These are phyloP conservation scores for Achlya hypogyna DNA, from an alignment of 352 stramenopile genomes.

Conservation along the genomic window DNA sequence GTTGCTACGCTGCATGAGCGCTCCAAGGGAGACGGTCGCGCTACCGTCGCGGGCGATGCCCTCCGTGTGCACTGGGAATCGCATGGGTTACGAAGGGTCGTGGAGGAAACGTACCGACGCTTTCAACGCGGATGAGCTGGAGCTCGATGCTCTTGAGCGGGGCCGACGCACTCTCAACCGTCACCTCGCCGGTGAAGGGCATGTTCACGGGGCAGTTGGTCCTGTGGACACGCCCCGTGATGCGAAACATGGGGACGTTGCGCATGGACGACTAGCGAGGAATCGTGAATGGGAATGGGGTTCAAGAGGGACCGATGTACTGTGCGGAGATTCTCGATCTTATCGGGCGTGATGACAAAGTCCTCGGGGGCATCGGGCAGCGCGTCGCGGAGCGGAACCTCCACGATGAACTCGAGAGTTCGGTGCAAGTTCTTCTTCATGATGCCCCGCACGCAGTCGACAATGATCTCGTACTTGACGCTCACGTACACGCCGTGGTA, in stretches of 20 bases:
- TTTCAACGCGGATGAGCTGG: slow-evolving; percentile 87
- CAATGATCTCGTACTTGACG: slow-evolving; percentile 84
- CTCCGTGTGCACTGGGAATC: slow-evolving; percentile 39
- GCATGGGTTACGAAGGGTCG: neutral
- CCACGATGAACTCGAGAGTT: slow-evolving; percentile 86
- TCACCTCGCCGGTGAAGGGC: slow-evolving; percentile 83
- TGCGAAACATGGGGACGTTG: slow-evolving; percentile 64
- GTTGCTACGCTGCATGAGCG: slow-evolving; percentile 43
- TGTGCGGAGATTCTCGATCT: slow-evolving; percentile 69
- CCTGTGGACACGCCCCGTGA: slow-evolving; percentile 74
- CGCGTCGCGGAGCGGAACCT: slow-evolving; percentile 67
- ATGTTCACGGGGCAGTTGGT: slow-evolving; percentile 86
- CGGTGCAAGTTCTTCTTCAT: slow-evolving; percentile 83
- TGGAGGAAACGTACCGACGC: slow-evolving; percentile 28
- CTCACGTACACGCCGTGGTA: slow-evolving; percentile 90
- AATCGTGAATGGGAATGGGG: neutral
- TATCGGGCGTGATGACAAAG: slow-evolving; percentile 79
- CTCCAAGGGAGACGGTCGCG: neutral
- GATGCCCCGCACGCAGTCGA: slow-evolving; percentile 74
- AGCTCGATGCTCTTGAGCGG: slow-evolving; percentile 85
- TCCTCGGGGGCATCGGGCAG: slow-evolving; percentile 51
- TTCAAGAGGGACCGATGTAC: slow-evolving; percentile 23
- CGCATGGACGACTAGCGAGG: slow-evolving; percentile 39
- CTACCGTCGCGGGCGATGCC: slow-evolving; percentile 71
- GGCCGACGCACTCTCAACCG: slow-evolving; percentile 62